Percentiles rank a stretch among this genome's conserved stretches.
Evolutionary conservation across 176 grass and related monocot species (phyloP).

Genomic region (Phragmites australis): DNA sequence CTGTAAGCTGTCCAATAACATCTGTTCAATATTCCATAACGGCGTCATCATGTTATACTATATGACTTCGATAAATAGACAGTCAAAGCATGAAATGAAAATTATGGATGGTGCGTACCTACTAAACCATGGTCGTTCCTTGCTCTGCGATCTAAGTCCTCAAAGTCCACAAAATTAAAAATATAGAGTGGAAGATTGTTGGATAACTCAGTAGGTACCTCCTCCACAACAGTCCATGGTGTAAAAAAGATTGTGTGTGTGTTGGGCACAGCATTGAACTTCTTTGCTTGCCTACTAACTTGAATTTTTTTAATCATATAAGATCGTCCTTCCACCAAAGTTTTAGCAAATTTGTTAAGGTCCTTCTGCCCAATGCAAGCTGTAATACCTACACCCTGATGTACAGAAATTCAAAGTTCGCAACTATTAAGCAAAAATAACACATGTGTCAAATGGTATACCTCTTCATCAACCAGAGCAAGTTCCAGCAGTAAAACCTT

Average conservation of each 20-base stretch:
- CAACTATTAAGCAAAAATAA: background rate
- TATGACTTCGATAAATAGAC: too few relatives aligned
- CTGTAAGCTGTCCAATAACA: background rate
- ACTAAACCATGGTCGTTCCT: background rate
- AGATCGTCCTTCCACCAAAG: background rate
- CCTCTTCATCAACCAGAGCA: conserved; percentile 6
- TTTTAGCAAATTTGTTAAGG: background rate
- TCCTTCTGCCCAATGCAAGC: background rate
- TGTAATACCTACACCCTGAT: background rate
- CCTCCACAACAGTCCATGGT: conserved; percentile 1
- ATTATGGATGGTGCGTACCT: background rate
- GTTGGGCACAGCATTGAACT: background rate
- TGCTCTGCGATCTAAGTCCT: background rate
- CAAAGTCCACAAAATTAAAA: conserved; percentile 13
- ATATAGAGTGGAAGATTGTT: background rate
- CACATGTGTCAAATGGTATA: background rate
- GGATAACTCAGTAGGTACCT: background rate
- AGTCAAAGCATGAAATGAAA: too few relatives aligned
- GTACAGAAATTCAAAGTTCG: background rate
- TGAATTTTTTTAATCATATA: background rate
- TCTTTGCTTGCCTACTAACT: background rate
- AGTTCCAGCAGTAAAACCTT: background rate
- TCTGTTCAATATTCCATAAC: background rate
- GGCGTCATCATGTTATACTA: too few relatives aligned
- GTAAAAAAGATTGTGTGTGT: background rate